phyloP scores from a whole-genome alignment of 768 basidiomycete genomes.

The Boletus barrowsii region DNA sequence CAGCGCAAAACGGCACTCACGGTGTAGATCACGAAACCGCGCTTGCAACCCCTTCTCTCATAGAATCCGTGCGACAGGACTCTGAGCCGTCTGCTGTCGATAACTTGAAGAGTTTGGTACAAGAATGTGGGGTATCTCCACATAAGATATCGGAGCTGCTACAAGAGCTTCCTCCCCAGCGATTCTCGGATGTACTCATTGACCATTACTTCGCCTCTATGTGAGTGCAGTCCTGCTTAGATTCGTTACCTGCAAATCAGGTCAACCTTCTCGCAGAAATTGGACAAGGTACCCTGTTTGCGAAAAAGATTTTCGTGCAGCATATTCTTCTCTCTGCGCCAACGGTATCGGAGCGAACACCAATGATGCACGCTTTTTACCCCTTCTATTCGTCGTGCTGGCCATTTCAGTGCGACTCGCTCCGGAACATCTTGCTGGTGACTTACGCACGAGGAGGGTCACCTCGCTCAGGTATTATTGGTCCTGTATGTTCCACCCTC shows the following conservation, averaged over 20 bases:
- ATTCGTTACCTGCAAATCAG: background rate
- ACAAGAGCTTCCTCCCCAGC: slow-evolving; percentile 79
- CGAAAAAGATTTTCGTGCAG: slow-evolving; percentile 73
- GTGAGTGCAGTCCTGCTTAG: slow-evolving; percentile 39
- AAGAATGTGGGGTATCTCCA: slow-evolving; percentile 90
- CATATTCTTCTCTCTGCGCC: slow-evolving; percentile 64
- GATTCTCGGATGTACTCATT: slow-evolving; percentile 72
- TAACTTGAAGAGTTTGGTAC: slow-evolving; percentile 79
- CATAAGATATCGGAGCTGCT: slow-evolving; percentile 88
- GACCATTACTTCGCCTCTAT: slow-evolving; percentile 78
- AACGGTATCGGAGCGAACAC: slow-evolving; percentile 63
- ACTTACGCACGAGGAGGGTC: slow-evolving; percentile 68
- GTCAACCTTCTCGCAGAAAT: slow-evolving; percentile 50
- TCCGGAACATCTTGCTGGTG: slow-evolving; percentile 80
- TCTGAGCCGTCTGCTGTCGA: slow-evolving; percentile 62
- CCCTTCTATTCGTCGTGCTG: slow-evolving; percentile 89
- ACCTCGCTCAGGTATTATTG: slow-evolving; percentile 92
- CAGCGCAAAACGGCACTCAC: slow-evolving; percentile 24
- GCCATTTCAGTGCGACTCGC: slow-evolving; percentile 85
- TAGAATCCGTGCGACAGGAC: slow-evolving; percentile 43
- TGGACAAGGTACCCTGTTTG: slow-evolving; percentile 93
- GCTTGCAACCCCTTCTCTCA: slow-evolving; percentile 31
- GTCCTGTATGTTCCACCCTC: slow-evolving; percentile 66
- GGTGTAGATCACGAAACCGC: slow-evolving; percentile 26
- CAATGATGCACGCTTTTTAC: slow-evolving; percentile 79